A percentile compares a stretch with the other conserved stretches of the same genome.
These are phyloP conservation scores for Isabelozyma gotoi DNA, from an alignment of 805 yeast genomes.

Conservation along the genomic window DNA sequence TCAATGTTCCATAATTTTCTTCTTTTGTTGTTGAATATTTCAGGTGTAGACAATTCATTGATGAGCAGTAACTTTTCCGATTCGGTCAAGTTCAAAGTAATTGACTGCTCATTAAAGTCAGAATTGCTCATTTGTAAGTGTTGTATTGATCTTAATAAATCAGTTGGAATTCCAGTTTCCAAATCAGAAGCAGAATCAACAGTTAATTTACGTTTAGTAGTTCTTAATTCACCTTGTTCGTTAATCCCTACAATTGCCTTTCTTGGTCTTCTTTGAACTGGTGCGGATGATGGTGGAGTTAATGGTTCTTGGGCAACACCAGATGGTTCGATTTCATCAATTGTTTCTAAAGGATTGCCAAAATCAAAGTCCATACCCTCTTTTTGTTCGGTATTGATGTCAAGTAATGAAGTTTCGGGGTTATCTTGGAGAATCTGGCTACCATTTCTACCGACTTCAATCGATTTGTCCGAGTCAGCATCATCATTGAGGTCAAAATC, in stretches of 20 bases:
- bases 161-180: constrained; percentile 40
- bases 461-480: constrained; percentile 37
- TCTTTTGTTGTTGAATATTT: constrained; percentile 21
- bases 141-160: constrained; percentile 32
- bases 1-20: constrained; percentile 31
- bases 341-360: constrained; percentile 43
- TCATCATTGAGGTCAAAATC: constrained; percentile 43
- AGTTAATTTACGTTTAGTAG: constrained; percentile 44
- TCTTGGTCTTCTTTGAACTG: constrained; percentile 16
- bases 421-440: constrained; percentile 14
- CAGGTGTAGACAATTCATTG: constrained; percentile 32
- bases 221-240: constrained; percentile 45
- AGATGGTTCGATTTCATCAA: constrained; percentile 14
- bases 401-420: constrained; percentile 24
- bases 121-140: constrained; percentile 19
- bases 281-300: constrained; percentile 18
- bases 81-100: constrained; percentile 27
- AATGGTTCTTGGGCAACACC: too few relatives aligned
- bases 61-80: constrained; percentile 34
- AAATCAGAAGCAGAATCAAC: constrained; percentile 48
- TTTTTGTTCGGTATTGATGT: constrained; percentile 11
- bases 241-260: constrained; percentile 31
- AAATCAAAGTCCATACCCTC: constrained; percentile 31
- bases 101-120: constrained; percentile 13
- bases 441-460: constrained; percentile 55